Conservation (phyloP, 2,329 filamentous ascomycete genomes). For the Phialemonium atrogriseum region DNA sequence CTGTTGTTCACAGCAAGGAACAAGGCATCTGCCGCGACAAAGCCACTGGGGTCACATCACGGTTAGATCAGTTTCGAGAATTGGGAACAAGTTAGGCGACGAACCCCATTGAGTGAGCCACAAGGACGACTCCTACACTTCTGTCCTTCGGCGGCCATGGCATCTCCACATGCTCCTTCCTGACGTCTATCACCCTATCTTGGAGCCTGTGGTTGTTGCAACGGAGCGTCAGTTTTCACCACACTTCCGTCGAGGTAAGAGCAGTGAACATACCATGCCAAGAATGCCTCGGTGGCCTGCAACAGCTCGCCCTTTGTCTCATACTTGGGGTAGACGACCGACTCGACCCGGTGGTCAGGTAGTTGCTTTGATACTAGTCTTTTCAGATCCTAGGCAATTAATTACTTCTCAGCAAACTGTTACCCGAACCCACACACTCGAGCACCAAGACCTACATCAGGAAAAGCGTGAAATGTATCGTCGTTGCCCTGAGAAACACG, state of each 20-base stretch:
- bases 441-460: slow-evolving; percentile 29
- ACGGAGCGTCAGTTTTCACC: not conserved
- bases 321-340: slow-evolving; percentile 61
- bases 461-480: slow-evolving; percentile 61
- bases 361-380: slow-evolving; percentile 48
- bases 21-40: slow-evolving; percentile 76
- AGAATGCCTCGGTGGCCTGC: slow-evolving; percentile 34
- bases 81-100: slow-evolving; percentile 11
- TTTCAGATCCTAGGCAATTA: slow-evolving; percentile 56
- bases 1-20: slow-evolving; percentile 62
- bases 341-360: slow-evolving; percentile 50
- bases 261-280: slow-evolving; percentile 31
- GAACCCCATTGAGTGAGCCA: slow-evolving; percentile 76
- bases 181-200: slow-evolving; percentile 69
- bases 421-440: not conserved
- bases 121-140: slow-evolving; percentile 68
- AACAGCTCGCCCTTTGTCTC: slow-evolving; percentile 63
- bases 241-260: not conserved
- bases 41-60: slow-evolving; percentile 45
- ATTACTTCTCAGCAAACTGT: slow-evolving; percentile 10
- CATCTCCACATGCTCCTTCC: slow-evolving; percentile 60
- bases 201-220: slow-evolving; percentile 62
- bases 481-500: slow-evolving; percentile 60
- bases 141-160: slow-evolving; percentile 73
- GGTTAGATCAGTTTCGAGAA: not conserved